Base-by-base conservation (phyloP, 345 rosid species). In the Iberis pinnata region DNA sequence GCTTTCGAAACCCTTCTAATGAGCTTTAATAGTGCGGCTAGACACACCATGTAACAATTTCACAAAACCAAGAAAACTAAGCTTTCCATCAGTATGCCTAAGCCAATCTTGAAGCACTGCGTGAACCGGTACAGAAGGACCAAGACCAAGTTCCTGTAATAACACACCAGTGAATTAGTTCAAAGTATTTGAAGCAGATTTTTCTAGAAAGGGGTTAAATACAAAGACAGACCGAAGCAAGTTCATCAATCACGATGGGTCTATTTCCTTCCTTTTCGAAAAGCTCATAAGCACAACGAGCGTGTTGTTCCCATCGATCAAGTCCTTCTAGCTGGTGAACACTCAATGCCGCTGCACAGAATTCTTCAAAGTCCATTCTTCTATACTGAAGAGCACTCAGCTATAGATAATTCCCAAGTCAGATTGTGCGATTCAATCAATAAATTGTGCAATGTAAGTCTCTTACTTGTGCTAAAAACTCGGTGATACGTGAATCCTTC, bases 31-130 rank as follows among this genome's bases (percentile, higher is more conserved):
- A 10, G 68, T 56, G 36, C 95, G 87, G 65, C 84, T 82, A 1
- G 98, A 83, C 18, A 73, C 73, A 27, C 98, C 96, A 50, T 83
- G 96, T 67, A 92, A 64, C 75, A 92, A 64, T 65, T 88, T 92
- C 41, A 88, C 77, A 61, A 88, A 92, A 14, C 98, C 98, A 0
- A 78, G 84, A 69, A 92, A 92, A 69, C 98, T 92, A 53, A 92
- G 83, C 72, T 88, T 85, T 33, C 98, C 98, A 73, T 92, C 96
- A 0, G 88, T 77, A 52, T 92, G 96, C 63, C 96, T 76, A 46
- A 92, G 78, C 98, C 98, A 92, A 53, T 92, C 98, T 3, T 88
- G 84, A 42, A 92, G 93, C 41, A 92, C 95, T 4, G 87, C 82
- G 10, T 84, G 90, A 42, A 92, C 89, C 9, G 98, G 95, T 38